Evolutionary conservation across 768 basidiomycete species (phyloP), one percentile per base, ranked within the genome.

Genomic region (Nidularia sp.): DNA sequence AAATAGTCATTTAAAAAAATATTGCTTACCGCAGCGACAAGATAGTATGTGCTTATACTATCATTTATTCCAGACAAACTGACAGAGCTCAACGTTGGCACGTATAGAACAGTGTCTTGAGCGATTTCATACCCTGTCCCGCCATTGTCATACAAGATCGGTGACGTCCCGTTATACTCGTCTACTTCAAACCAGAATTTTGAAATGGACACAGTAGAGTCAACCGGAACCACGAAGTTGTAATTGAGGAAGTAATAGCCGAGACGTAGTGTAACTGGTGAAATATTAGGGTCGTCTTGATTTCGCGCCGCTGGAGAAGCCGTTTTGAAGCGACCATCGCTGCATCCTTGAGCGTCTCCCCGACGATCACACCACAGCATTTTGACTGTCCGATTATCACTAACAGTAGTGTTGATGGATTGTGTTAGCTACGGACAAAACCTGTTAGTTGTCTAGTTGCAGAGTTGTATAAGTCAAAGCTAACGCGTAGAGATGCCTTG

Each of bases 131-230:
- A 75, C 2, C 65, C 66, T 33, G 57, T 50, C 0, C 72, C 72
- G 7, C 59, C 63, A 53, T 75, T 75, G 34, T 72, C 63, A 48
- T 72, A 60, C 1, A 55, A 54, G 1, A 57, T 59, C 0, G 65
- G 53, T 3, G 54, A 53, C 13, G 63, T 62, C 7, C 70, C 72
- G 48, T 70, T 60, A 13, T 62, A 57, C 45, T 71, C 66, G 48
- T 73, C 63, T 5, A 73, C 66, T 5, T 65, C 62, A 54, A 76
- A 75, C 73, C 72, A 75, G 58, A 75, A 75, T 32, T 62, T 66
- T 3, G 70, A 69, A 35, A 74, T 60, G 9, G 72, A 73, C 22
- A 54, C 58, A 1, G 62, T 50, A 10, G 65, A 50, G 48, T 71
- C 60, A 49, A 74, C 61, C 12, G 65, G 62, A 18, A 66, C 66